Base-by-base conservation (phyloP, 306 rosid species). In the Begonia loranthoides region DNA sequence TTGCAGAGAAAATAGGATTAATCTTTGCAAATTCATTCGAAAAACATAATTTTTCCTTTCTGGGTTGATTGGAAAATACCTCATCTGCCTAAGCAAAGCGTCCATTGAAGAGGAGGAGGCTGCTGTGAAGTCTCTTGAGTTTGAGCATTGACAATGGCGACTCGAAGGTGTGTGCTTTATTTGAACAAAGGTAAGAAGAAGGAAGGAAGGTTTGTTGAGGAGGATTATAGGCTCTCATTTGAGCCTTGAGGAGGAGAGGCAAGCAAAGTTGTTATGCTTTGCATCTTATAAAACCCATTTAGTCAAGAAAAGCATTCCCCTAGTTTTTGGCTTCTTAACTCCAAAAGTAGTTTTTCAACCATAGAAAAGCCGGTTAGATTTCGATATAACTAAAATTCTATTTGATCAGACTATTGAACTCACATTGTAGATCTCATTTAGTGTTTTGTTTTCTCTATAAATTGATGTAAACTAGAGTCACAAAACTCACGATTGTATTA, bases 201-300 rank as follows among this genome's bases (percentile, higher is more conserved):
- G n/a, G n/a, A 57, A 46, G 36, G 39, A 34, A 51, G 50, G 54
- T 44, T 54, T 61, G 24, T 21, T 14, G n/a, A 62, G 54, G 60
- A 65, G 52, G 22, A 43, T 54, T 56, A 11, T 41, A 21, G 63
- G 28, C n/a, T 60, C 34, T 21, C 15, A 22, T 55, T 55, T 41
- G n/a, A n/a, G n/a, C n/a, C n/a, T n/a, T n/a, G 57, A 62, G 70
- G 73, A 33, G 51, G 36, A 45, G 50, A 41, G 60, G 52, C 55
- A 67, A 78, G 80, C 22, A 44, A 67, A 67, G 76, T 59, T 74
- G 19, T 63, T 61, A 74, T 75, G 60, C 93, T 74, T 89, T 78
- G 87, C 80, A 85, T 74, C n/a, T 51, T 33, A n/a, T 43, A 50
- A 56, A 57, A 50, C 66, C 71, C 58, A 70, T 52, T 53, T 62